Base-by-base conservation (phyloP, 2,329 filamentous ascomycete genomes). In the Curvularia eragrostidis region DNA sequence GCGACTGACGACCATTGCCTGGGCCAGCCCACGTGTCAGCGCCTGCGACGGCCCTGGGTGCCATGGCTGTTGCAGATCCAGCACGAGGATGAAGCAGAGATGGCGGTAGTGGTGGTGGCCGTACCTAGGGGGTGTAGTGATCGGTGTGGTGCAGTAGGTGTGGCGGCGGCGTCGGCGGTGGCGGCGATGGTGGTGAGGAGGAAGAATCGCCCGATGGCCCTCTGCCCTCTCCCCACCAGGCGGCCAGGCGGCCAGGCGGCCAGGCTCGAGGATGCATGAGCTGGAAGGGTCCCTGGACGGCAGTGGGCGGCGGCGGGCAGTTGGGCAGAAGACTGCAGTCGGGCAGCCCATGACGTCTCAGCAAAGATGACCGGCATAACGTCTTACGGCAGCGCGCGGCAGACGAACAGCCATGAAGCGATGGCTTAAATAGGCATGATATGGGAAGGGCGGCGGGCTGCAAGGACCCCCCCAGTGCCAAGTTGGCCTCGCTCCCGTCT, bases 1-100 rank as follows among this genome's bases (percentile, higher is more conserved):
- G 34, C 34, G 26, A 30, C 30, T 52, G 51, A 32, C 54, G 47
- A 61, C 54, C 36, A 56, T 39, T 36, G 52, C 46, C 48, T 62
- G 58, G 62, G 56, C 24, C 30, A 42, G 36, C 61, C 61, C 63
- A 67, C 63, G 65, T 67, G 65, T 64, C 61, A 58, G 52, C 57
- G 53, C 34, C 32, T 48, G 13, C 19, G 32, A 12, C 10, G 18
- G 46, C 26, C 46, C 30, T 56, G 53, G 46, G 55, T 53, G 56
- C 53, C 52, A 61, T 57, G 62, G 57, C 53, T 12, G 32, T 36
- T 13, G 2, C 32, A 7, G 3, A 12, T 13, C 32, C 4, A 13
- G 32, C 34, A 36, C 34, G 34, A 7, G 34, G 21, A 30, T 10
- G 54, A 36, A 15, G 4, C 23, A 38, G 21, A 12, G 8, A 53